Evolutionary conservation across 345 rosid genomes (phyloP), one percentile per base, ranked within the genome.

Genomic region (Melaleuca alternifolia): DNA sequence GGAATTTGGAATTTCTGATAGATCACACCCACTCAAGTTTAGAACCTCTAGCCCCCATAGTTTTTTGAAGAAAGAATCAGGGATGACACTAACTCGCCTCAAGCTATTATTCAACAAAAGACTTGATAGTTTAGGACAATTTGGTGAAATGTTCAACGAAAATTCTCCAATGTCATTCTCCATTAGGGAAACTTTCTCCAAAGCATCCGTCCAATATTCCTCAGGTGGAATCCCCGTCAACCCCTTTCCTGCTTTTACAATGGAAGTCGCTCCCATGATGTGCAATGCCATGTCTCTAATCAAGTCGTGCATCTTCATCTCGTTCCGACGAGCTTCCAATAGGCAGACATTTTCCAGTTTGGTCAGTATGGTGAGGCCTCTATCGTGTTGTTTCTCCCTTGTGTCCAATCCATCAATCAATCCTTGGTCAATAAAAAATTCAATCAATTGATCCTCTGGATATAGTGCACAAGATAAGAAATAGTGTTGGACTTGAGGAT

Each of bases 391-490:
- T 56, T 75, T 50, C 51, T 61, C 30, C 11, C 52, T 84, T 1
- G 51, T 88, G 7, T 21, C 53, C 57, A 54, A 20, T 57, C 56
- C 88, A 30, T 28, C 50, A 5, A 89, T 2, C 44, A 90, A 20
- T 30, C 87, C 94, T 82, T 88, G 89, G 6, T 14, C 83, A 24
- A 90, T 88, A 71, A 56, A 81, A 51, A 79, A 84, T 6, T 54
- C 1, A 52, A 57, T 85, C 88, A 54, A 54, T 20, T 20, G 0
- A 7, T 54, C 57, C 20, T 76, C 88, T 85, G 89, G 86, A 84
- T 81, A 88, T 5, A 92, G 53, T 18, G 91, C 90, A 84, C 90
- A 89, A 65, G 83, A 83, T n/a, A 87, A 51, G 83, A 92, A 89
- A 33, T 90, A 90, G 1, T 85, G 84, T 51, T 89, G 87, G 0